Evolutionary conservation across 768 basidiomycete species (phyloP).

Genomic region (Suillus sp.): DNA sequence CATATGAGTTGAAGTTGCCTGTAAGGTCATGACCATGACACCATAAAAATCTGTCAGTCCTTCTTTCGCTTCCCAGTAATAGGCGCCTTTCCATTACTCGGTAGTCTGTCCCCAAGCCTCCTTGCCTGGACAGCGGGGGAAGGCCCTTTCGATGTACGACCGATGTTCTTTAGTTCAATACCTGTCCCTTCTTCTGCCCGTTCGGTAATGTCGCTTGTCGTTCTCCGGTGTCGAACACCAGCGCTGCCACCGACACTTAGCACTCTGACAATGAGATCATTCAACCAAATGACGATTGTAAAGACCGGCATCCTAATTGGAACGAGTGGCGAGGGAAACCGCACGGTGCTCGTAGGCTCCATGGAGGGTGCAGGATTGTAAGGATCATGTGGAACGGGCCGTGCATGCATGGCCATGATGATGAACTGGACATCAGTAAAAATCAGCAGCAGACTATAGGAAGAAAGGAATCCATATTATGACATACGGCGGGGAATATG

Average conservation of each 20-base stretch:
- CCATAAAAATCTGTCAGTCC: constrained; percentile 38
- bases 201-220: constrained; percentile 54
- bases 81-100: constrained; percentile 20
- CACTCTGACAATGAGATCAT: constrained; percentile 66
- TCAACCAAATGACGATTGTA: constrained; percentile 69
- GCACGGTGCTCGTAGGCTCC: constrained; percentile 43
- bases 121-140: constrained; percentile 6
- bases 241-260: constrained; percentile 55
- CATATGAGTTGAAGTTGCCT: neutral
- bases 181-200: constrained; percentile 63
- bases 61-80: constrained; percentile 47
- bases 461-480: constrained; percentile 1
- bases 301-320: constrained; percentile 84
- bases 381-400: constrained; percentile 74
- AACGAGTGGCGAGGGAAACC: constrained; percentile 74
- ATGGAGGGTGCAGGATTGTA: constrained; percentile 54
- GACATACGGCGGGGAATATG: constrained; percentile 72
- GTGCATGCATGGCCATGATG: constrained; percentile 81
- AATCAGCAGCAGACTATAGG: constrained; percentile 10
- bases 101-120: constrained; percentile 17
- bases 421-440: constrained; percentile 58
- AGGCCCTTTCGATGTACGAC: neutral
- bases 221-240: constrained; percentile 26
- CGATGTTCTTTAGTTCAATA: constrained; percentile 26
- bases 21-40: neutral